Evolutionary conservation across 2,329 filamentous ascomycete genomes (phyloP).

Genomic region (Capronia epimyces): DNA sequence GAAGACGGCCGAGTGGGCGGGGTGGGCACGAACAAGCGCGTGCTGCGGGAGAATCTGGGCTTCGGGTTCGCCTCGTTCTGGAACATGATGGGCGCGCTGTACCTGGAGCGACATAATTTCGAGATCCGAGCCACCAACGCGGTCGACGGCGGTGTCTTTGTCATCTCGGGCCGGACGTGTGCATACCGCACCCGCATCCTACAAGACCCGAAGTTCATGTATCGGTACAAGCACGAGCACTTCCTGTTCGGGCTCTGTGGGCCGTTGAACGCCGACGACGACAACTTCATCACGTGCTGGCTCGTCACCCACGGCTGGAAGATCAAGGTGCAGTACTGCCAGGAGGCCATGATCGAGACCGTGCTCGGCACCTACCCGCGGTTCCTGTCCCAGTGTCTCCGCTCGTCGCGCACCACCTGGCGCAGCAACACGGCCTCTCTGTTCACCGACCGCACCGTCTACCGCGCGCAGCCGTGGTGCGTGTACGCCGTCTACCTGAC

Average conservation of each 20-base stretch:
- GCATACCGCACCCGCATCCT: constrained; percentile 50
- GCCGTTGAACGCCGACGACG: constrained; percentile 53
- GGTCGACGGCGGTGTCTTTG: constrained; percentile 56
- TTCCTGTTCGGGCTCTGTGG: constrained; percentile 46
- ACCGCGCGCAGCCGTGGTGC: constrained; percentile 46
- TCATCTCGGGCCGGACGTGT: constrained; percentile 53
- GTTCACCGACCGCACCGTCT: constrained; percentile 37
- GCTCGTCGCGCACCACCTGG: constrained; percentile 57
- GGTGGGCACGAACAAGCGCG: constrained; percentile 54
- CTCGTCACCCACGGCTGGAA: constrained; percentile 48
- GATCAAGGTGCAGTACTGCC: constrained; percentile 49
- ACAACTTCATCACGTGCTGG: constrained; percentile 57
- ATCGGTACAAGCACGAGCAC: constrained; percentile 46
- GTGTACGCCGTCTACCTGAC: constrained; percentile 50
- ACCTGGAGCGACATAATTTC: constrained; percentile 59
- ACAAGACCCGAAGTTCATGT: constrained; percentile 40
- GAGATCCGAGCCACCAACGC: constrained; percentile 53
- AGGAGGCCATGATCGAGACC: constrained; percentile 48
- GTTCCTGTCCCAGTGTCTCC: constrained; percentile 50
- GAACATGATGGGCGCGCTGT: constrained; percentile 56
- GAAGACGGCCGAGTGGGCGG: constrained; percentile 47
- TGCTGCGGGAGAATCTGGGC: constrained; percentile 37
- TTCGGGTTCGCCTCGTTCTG: constrained; percentile 33
- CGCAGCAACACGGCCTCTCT: constrained; percentile 52
- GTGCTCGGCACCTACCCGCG: constrained; percentile 46